Percentiles rank a stretch among this genome's conserved stretches.
Evolutionary conservation across 176 grass and related monocot genomes (phyloP).

Genomic region (Microstegium vimineum): DNA sequence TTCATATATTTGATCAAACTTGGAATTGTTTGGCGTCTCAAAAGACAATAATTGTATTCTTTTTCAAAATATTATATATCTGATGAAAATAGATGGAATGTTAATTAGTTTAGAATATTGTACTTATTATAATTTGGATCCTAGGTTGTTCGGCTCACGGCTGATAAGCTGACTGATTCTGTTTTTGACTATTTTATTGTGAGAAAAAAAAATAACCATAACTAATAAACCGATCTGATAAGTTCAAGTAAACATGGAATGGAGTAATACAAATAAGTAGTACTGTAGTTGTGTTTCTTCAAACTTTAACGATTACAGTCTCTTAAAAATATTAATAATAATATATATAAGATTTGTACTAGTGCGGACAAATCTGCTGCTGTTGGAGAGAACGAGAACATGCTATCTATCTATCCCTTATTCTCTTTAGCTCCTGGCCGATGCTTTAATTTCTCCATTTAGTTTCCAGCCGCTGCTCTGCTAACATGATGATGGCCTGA

Average conservation of each 20-base stretch:
- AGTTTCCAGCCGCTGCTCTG: background rate
- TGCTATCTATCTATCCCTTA: background rate
- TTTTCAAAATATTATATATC: background rate
- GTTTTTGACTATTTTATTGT: too few relatives aligned
- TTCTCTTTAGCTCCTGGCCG: constrained; percentile 43
- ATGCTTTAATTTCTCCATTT: constrained; percentile 4
- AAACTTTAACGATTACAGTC: background rate
- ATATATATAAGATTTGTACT: background rate
- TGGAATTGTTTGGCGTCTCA: background rate
- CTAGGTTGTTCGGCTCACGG: too few relatives aligned
- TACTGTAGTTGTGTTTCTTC: background rate
- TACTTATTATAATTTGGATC: background rate
- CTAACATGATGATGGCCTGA: background rate
- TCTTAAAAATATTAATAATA: background rate
- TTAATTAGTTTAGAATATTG: too few relatives aligned
- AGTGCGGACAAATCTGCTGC: background rate
- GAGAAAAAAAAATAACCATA: too few relatives aligned
- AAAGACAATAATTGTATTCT: background rate
- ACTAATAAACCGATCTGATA: too few relatives aligned
- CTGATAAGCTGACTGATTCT: too few relatives aligned
- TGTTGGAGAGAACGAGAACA: background rate
- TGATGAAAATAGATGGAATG: background rate
- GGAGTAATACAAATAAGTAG: background rate
- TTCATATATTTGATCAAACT: background rate
- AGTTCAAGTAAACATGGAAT: too few relatives aligned